These are phyloP conservation scores for Lepiota venenata DNA, from an alignment of 768 basidiomycete species.

Conservation along the genomic window DNA sequence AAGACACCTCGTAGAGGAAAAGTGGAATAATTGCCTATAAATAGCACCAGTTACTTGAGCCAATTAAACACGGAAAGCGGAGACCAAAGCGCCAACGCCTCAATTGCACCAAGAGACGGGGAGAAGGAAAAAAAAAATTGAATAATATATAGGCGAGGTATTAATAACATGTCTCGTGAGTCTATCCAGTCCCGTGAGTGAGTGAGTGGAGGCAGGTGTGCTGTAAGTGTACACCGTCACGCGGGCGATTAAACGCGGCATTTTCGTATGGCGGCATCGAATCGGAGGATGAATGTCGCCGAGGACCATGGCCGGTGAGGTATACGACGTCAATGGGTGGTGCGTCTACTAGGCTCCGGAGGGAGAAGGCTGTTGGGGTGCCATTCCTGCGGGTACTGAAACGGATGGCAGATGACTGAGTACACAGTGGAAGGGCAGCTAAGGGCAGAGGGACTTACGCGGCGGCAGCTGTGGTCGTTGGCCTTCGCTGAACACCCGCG, in stretches of 20 bases:
- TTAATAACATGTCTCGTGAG: constrained; percentile 11
- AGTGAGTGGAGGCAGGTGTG: constrained; percentile 4
- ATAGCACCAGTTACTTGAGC: neutral
- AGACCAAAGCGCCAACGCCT: too few species aligned
- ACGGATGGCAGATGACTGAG: neutral
- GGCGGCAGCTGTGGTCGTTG: constrained; percentile 79
- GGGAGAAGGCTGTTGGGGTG: constrained; percentile 43
- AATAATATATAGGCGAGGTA: constrained; percentile 18
- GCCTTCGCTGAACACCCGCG: constrained; percentile 83
- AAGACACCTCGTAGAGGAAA: neutral
- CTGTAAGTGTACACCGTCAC: constrained; percentile 4
- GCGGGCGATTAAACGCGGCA: neutral
- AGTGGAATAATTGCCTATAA: neutral
- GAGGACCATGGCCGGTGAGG: constrained; percentile 13
- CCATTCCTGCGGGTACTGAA: constrained; percentile 54
- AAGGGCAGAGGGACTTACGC: constrained; percentile 44
- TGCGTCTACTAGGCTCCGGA: constrained; percentile 51
- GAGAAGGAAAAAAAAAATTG: neutral
- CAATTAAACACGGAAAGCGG: too few species aligned
- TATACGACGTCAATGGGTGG: constrained; percentile 22
- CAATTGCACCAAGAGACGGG: too few species aligned
- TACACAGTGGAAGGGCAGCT: constrained; percentile 11
- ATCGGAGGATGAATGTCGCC: neutral
- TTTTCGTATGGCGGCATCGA: neutral
- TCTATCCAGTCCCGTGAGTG: constrained; percentile 7